phyloP scores from a whole-genome alignment of 768 basidiomycete species.

The Agaricus sinodeliciosus region DNA sequence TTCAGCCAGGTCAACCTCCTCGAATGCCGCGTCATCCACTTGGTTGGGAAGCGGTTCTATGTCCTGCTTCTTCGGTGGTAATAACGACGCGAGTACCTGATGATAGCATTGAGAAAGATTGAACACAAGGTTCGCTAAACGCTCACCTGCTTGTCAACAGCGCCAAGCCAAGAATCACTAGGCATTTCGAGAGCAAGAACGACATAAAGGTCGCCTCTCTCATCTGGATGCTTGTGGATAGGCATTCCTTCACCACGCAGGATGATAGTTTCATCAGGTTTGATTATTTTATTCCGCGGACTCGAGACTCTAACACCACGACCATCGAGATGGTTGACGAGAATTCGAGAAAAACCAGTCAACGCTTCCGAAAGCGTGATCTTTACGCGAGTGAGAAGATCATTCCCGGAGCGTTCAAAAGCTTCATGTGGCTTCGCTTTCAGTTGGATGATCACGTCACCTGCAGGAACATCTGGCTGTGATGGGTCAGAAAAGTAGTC shows the following conservation, averaged over 20 bases:
- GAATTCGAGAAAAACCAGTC: conserved; percentile 88
- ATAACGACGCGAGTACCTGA: conserved; percentile 56
- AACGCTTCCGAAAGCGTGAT: conserved; percentile 93
- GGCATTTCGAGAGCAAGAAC: conserved; percentile 90
- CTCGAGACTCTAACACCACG: conserved; percentile 78
- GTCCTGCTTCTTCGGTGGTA: conserved; percentile 74
- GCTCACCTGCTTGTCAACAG: conserved; percentile 52
- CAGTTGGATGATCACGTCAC: conserved; percentile 86
- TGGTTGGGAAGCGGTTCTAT: conserved; percentile 66
- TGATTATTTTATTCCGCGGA: conserved; percentile 71
- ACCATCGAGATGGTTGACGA: conserved; percentile 90
- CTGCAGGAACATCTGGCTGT: conserved; percentile 81
- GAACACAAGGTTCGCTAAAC: neutral
- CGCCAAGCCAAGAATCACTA: conserved; percentile 63
- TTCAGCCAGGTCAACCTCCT: conserved; percentile 31
- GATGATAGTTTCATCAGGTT: conserved; percentile 65
- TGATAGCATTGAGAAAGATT: neutral
- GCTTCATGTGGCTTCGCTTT: conserved; percentile 61
- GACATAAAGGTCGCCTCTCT: conserved; percentile 78
- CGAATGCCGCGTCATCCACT: conserved; percentile 52
- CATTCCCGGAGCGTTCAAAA: conserved; percentile 78
- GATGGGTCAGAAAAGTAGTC: neutral
- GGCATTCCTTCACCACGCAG: conserved; percentile 91
- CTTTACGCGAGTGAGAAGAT: conserved; percentile 72
- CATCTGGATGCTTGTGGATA: conserved; percentile 51